Evolutionary conservation across 306 rosid species (phyloP).

Genomic region (Carpinus fangiana): DNA sequence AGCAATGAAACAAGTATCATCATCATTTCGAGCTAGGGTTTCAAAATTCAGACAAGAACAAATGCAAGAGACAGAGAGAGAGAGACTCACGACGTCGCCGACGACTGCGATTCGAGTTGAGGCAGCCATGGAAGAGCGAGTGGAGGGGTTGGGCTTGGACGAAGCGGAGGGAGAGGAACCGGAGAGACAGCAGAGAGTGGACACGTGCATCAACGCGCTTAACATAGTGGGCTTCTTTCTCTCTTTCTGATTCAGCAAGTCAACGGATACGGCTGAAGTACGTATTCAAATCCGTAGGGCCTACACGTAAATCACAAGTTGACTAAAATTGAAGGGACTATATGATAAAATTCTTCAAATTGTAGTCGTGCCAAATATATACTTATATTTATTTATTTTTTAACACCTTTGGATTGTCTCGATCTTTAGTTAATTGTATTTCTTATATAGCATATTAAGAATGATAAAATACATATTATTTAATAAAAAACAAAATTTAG

Average conservation of each 20-base stretch:
- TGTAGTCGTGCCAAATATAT: too few relatives aligned
- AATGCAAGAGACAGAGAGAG: conserved; percentile 7
- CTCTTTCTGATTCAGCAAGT: too few relatives aligned
- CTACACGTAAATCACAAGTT: neutral
- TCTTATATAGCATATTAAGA: too few relatives aligned
- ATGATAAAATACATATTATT: too few relatives aligned
- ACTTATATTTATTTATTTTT: too few relatives aligned
- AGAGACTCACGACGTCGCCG: conserved; percentile 72
- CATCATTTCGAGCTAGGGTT: neutral
- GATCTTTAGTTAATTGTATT: too few relatives aligned
- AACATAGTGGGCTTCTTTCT: conserved; percentile 29
- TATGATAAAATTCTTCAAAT: too few relatives aligned
- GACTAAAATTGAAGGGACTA: too few relatives aligned
- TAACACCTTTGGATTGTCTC: too few relatives aligned
- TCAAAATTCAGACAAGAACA: neutral
- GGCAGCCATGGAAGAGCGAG: conserved; percentile 61
- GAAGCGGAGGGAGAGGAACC: conserved; percentile 12
- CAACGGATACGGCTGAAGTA: neutral
- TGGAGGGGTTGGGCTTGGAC: conserved; percentile 15
- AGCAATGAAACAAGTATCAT: neutral
- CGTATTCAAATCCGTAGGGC: neutral
- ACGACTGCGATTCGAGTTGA: conserved; percentile 71
- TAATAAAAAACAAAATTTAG: too few relatives aligned
- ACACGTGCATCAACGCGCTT: conserved; percentile 53
- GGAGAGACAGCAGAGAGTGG: conserved; percentile 23